Base-by-base conservation (phyloP, 768 basidiomycete species). In the Hypholoma sublateritium region DNA sequence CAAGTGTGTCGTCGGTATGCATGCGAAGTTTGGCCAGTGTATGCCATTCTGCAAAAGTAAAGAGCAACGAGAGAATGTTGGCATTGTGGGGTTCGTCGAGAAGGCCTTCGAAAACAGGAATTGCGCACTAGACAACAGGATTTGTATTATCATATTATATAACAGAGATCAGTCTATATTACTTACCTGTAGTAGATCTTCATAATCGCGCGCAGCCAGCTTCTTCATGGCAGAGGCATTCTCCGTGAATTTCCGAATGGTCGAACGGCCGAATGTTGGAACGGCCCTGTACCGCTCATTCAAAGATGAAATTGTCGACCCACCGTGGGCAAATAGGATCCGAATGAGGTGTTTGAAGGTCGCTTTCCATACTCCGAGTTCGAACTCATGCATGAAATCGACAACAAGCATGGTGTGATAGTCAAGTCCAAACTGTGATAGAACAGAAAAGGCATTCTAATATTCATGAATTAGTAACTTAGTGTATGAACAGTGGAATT, bases 311-410 rank as follows among this genome's bases (percentile, higher is more conserved):
- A 56, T 51, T 13, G 24, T 16, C 12, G n/a, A 19, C 4, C 21
- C 21, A 7, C 45, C 56, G n/a, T 34, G 17, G 1, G 63, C 59
- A 52, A 64, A 43, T 2, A 74, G 53, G 19, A 73, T 62, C 5
- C 70, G 67, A 11, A 75, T 59, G 0, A 75, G 58, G 55, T 76
- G 75, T 0, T 46, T 66, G 22, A 75, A 68, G 1, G 70, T 14
- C 0, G 64, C 56, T 54, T 72, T 74, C 69, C 70, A 74, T 13
- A 71, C 69, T 5, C 74, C 73, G 0, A 74, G 66, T 55, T 76
- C 72, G 52, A 74, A 60, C 55, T 76, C 74, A 59, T 74, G 74
- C 57, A 76, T 49, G 11, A 74, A 57, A 50, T 74, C 73, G 0
- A 65, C 57, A 4, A 65, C 66, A 11, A 74, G 57, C 62, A 73